phyloP scores from a whole-genome alignment of 2,329 filamentous ascomycete species.

The Penicillium sp. region DNA sequence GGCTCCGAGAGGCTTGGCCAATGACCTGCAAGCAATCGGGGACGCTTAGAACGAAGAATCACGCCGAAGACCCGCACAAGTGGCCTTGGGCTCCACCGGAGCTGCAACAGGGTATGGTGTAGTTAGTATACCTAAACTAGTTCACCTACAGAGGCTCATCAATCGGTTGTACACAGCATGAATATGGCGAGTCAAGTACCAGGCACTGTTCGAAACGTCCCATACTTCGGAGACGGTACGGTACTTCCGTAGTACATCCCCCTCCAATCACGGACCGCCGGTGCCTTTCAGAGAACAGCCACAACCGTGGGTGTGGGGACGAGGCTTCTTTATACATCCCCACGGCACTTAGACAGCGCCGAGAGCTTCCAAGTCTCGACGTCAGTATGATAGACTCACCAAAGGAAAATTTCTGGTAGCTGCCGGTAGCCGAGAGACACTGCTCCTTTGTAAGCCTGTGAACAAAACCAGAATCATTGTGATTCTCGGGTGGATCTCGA shows the following conservation, averaged over 20 bases:
- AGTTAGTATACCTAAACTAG: no score
- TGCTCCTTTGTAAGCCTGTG: not conserved
- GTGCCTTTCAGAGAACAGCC: slow-evolving; percentile 1
- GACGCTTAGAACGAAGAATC: not conserved
- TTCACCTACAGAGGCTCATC: no score
- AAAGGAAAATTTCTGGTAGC: not conserved
- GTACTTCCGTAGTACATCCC: not conserved
- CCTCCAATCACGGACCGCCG: slow-evolving; percentile 15
- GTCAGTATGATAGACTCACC: slow-evolving; percentile 39
- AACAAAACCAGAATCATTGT: not conserved
- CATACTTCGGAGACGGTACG: slow-evolving; percentile 30
- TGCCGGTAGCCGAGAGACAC: not conserved
- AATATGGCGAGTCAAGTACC: slow-evolving; percentile 15
- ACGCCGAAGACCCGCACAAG: slow-evolving; percentile 2
- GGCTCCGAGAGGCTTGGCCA: not conserved
- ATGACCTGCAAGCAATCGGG: slow-evolving; percentile 12
- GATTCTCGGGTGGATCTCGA: not conserved
- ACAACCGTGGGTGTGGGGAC: not conserved
- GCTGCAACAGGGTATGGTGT: slow-evolving; percentile 2
- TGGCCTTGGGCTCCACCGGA: slow-evolving; percentile 9
- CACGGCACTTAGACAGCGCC: slow-evolving; percentile 7
- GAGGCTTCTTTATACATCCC: not conserved
- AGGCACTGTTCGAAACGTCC: not conserved
- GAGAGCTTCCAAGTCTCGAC: slow-evolving; percentile 31
- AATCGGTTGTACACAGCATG: slow-evolving; percentile 10